Base-by-base conservation (phyloP, 1,139 yeast genomes). In the Suhomyces atakaporum region DNA sequence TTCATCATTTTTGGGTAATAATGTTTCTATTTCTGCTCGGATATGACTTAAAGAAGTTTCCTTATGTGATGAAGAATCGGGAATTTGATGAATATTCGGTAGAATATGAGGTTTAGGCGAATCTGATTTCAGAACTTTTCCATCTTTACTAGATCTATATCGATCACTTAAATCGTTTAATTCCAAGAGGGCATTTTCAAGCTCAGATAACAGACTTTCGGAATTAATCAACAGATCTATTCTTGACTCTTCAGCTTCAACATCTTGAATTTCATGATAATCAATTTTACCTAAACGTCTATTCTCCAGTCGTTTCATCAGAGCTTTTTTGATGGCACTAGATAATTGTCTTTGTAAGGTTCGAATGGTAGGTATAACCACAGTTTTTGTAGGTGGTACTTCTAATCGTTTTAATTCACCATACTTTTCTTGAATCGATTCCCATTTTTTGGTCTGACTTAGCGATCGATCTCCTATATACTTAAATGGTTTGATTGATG, bases 391-490 rank as follows among this genome's bases (percentile, higher is more conserved):
- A 23, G 36, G 34, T 27, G 30, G 35, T 2, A 23, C 28, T 11
- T 35, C 42, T 5, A 20, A 21, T 23, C 46, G 39, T 36, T 62
- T 62, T 19, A 44, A 41, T 15, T 54, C 50, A 22, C 55, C 52
- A 35, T 55, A 63, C 31, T 46, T 49, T 10, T 43, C 45, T 39
- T 65, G 69, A 29, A 66, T 62, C 20, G 56, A 32, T 38, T 60
- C 63, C 72, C 72, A 66, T 41, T 65, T 66, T 34, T 54, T 58
- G 2, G 67, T 62, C 44, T 66, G 71, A 29, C 58, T 54, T 16
- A 60, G 41, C 7, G 58, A 48, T 20, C 66, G 49, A 41, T 65
- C 65, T 2, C 72, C 72, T 23, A 65, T 56, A 38, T 64, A 65
- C 38, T 65, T 65, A 45, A 66, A 66, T 4, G 72, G 72, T 39